A percentile compares a stretch with the other conserved stretches of the same genome.
Conservation (phyloP, 83 land plant species). For the Picea abies region DNA sequence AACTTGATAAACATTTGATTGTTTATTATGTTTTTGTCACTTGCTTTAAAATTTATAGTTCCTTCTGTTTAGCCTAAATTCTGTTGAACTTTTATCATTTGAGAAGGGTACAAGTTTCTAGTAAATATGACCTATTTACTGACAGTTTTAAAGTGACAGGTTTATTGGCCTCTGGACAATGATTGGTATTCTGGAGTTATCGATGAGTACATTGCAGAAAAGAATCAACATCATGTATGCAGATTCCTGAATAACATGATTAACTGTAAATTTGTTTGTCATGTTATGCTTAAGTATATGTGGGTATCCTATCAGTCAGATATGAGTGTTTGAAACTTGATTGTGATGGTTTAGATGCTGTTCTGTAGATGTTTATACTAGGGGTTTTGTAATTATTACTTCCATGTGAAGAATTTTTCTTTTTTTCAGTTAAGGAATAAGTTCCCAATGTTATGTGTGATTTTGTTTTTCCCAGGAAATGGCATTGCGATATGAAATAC, state of each 20-base stretch:
- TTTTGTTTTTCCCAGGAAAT: neutral
- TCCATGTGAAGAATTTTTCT: neutral
- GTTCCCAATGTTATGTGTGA: neutral
- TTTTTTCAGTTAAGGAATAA: neutral
- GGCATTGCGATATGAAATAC: neutral
- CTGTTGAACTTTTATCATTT: constrained; percentile 3
- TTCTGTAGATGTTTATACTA: neutral
- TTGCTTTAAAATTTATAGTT: neutral
- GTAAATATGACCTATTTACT: constrained; percentile 4
- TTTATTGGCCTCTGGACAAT: constrained; percentile 42
- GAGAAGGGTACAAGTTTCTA: too few species aligned
- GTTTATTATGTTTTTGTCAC: neutral
- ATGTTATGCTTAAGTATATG: constrained; percentile 8
- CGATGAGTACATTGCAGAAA: constrained; percentile 29
- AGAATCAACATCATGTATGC: constrained; percentile 36
- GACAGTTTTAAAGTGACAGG: constrained; percentile 17
- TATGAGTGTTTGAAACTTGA: neutral
- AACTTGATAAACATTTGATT: neutral
- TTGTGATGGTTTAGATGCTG: neutral
- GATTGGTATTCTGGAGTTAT: constrained; percentile 44
- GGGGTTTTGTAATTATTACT: neutral
- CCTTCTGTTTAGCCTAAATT: neutral
- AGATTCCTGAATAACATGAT: constrained; percentile 14
- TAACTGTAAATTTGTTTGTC: neutral
- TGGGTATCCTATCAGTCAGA: neutral